Evolutionary conservation across 2,329 filamentous ascomycete species (phyloP).

Genomic region (Fragosphaeria purpurea): DNA sequence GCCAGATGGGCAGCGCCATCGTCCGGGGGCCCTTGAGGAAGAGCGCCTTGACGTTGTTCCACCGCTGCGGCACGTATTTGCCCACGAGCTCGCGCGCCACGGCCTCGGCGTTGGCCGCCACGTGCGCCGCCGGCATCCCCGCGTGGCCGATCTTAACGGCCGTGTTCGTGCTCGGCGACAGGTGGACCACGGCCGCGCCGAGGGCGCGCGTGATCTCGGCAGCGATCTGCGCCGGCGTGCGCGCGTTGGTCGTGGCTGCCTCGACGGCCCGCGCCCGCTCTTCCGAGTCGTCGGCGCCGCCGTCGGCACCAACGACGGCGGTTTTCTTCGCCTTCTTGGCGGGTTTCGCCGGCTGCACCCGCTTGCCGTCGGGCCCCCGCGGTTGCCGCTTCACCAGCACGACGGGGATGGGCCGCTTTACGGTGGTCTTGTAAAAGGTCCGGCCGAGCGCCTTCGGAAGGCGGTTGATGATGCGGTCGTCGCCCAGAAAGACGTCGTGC

Average conservation of each 20-base stretch:
- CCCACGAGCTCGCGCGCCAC: slow-evolving; percentile 61
- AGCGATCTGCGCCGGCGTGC: slow-evolving; percentile 57
- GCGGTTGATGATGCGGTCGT: slow-evolving; percentile 69
- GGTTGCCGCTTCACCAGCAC: slow-evolving; percentile 52
- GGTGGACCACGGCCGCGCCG: slow-evolving; percentile 65
- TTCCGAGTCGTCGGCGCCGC: slow-evolving; percentile 74
- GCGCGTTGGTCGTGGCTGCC: slow-evolving; percentile 25
- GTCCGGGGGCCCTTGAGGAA: slow-evolving; percentile 89
- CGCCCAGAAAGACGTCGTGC: slow-evolving; percentile 89
- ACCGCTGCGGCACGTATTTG: slow-evolving; percentile 75
- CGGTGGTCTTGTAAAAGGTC: slow-evolving; percentile 76
- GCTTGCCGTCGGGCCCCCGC: slow-evolving; percentile 51
- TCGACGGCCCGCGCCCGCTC: slow-evolving; percentile 62
- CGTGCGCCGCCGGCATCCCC: slow-evolving; percentile 61
- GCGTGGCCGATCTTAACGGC: slow-evolving; percentile 71
- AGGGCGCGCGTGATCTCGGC: slow-evolving; percentile 74
- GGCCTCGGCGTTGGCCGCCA: slow-evolving; percentile 71
- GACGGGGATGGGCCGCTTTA: slow-evolving; percentile 81
- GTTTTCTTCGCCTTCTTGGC: slow-evolving; percentile 40
- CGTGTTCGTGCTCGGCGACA: slow-evolving; percentile 69
- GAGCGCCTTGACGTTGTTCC: slow-evolving; percentile 73
- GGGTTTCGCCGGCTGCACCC: slow-evolving; percentile 32
- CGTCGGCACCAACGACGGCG: slow-evolving; percentile 42
- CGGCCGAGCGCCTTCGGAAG: slow-evolving; percentile 78
- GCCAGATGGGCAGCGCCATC: slow-evolving; percentile 84